Percentiles rank a stretch among this genome's conserved stretches.
Conservation (phyloP, 345 rosid genomes). For the Salix caprea region DNA sequence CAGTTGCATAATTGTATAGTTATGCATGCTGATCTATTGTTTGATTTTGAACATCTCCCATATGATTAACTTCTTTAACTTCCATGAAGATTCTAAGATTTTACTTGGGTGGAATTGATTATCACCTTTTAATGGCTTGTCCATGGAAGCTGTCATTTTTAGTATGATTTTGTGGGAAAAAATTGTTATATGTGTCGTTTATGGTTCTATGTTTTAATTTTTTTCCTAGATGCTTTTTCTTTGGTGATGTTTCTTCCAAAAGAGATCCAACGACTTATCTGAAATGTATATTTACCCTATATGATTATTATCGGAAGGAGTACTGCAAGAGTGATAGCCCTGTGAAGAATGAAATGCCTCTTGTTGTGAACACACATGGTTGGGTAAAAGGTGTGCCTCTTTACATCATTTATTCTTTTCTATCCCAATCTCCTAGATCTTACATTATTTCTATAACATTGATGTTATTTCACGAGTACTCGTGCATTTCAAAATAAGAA, state of each 20-base stretch:
- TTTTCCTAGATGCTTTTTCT: slow-evolving; percentile 63
- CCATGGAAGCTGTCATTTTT: too few species aligned
- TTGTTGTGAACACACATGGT: slow-evolving; percentile 85
- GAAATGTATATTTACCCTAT: slow-evolving; percentile 50
- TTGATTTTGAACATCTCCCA: not conserved
- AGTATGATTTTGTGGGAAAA: too few species aligned
- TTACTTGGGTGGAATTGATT: not conserved
- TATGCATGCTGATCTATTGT: not conserved
- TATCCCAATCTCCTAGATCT: not conserved
- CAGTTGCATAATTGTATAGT: not conserved
- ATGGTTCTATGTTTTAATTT: not conserved
- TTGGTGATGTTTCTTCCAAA: slow-evolving; percentile 82
- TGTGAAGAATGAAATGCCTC: slow-evolving; percentile 52
- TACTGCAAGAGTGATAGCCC: slow-evolving; percentile 35
- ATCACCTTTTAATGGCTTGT: too few species aligned
- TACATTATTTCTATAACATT: not conserved
- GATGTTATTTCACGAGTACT: not conserved
- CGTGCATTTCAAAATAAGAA: not conserved
- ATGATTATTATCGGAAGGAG: slow-evolving; percentile 54
- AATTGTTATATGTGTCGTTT: too few species aligned
- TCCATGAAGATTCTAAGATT: not conserved
- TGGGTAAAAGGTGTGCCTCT: slow-evolving; percentile 83
- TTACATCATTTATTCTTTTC: not conserved
- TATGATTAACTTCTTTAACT: not conserved
- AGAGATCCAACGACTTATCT: slow-evolving; percentile 75